Percentiles rank a stretch among this genome's conserved stretches.
Conservation (phyloP, 768 basidiomycete species). For the Collybia sp. region DNA sequence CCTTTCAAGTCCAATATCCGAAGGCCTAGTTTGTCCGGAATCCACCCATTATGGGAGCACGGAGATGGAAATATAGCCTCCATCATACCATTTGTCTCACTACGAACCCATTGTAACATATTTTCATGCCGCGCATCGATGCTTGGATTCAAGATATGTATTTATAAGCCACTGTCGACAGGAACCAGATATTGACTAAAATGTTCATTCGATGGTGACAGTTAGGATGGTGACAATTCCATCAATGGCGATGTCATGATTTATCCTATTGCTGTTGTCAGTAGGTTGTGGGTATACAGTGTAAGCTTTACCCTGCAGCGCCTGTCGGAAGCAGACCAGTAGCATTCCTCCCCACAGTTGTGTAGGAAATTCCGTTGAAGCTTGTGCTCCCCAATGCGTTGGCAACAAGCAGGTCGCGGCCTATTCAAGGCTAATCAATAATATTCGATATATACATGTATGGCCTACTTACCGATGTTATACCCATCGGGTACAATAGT, state of each 20-base stretch:
- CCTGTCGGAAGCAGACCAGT: slow-evolving; percentile 54
- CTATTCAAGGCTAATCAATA: slow-evolving; percentile 8
- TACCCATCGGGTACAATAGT: slow-evolving; percentile 29
- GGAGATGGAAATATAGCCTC: no score
- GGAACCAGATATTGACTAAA: no score
- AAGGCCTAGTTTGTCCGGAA: no score
- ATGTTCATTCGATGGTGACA: slow-evolving; percentile 29
- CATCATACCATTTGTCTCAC: no score
- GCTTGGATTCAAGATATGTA: no score
- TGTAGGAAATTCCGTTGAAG: slow-evolving; percentile 42
- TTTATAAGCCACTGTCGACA: no score
- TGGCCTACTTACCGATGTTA: slow-evolving; percentile 18
- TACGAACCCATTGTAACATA: no score
- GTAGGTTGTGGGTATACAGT: not conserved
- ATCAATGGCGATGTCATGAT: slow-evolving; percentile 51
- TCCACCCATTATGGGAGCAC: no score
- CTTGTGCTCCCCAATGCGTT: slow-evolving; percentile 25
- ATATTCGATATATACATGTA: no score
- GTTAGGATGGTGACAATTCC: slow-evolving; percentile 53
- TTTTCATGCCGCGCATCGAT: no score
- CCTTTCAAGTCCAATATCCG: no score
- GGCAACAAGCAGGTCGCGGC: slow-evolving; percentile 21
- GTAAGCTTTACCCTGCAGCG: slow-evolving; percentile 29
- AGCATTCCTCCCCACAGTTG: slow-evolving; percentile 38
- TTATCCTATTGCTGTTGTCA: slow-evolving; percentile 17